Base-by-base conservation (phyloP, 768 basidiomycete genomes). In the Butyriboletus loyo region DNA sequence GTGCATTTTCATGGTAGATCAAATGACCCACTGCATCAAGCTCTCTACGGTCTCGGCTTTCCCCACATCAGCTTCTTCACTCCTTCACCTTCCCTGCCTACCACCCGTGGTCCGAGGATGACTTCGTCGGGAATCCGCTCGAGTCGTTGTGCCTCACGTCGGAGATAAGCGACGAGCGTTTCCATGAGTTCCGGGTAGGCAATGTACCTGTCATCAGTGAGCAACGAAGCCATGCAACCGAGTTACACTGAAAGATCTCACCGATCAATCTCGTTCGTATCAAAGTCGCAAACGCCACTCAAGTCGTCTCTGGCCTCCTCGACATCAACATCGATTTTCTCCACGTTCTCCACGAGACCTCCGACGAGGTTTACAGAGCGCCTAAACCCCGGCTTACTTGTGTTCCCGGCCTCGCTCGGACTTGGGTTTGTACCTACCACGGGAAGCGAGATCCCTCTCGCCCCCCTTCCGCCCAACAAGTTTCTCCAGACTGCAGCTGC, bases 401-500 rank as follows among this genome's bases (percentile, higher is more conserved):
- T 25, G 2, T 40, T 21, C 44, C 65, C 42, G 38, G 44, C 50
- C 19, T 41, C 55, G 11, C 31, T 53, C 42, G 56, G 45, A 49
- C 52, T 45, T 7, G 28, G 27, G 5, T 27, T 42, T 28, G 57
- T 32, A 62, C 50, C 50, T 15, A 25, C 13, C 0, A 15, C 49
- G 0, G 50, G 36, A 50, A 76, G 76, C 2, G 73, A 75, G 48
- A 91, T 85, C 2, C 87, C 89, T 52, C 78, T 76, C 9, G 89
- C 89, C 6, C 92, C 94, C 13, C 92, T 79, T 1, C 83, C 89
- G 8, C 89, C 92, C 36, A 97, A 84, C 34, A 97, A 63, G 67
- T 98, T 97, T 44, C 96, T 77, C 96, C 96, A 98, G 0, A 97
- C 72, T 1, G 91, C 89, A 14, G 76, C 87, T 1, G 95, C 92